These are phyloP conservation scores for Fusarium bulbicola DNA, from an alignment of 2,329 filamentous ascomycete species.

Conservation along the genomic window DNA sequence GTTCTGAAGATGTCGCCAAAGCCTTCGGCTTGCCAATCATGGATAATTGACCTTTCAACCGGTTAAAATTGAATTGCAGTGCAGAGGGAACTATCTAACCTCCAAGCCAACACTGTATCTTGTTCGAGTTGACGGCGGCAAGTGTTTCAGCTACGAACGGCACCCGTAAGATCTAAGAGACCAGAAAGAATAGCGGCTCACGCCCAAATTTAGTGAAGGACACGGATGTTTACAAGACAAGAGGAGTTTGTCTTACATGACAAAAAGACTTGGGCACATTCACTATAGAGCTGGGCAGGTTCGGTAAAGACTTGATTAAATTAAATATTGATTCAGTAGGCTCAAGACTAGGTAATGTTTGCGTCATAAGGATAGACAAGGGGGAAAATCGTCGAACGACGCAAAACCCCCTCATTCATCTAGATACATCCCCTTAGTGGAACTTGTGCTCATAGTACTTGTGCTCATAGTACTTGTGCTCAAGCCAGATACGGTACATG, in stretches of 20 bases:
- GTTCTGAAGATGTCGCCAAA: neutral
- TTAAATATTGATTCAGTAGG: accelerated
- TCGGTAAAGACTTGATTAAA: accelerated
- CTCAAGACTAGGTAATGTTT: neutral
- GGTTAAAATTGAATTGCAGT: neutral
- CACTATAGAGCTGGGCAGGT: accelerated
- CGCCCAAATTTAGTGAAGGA: accelerated
- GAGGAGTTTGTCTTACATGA: too few species aligned
- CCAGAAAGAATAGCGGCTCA: accelerated
- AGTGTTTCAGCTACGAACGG: neutral
- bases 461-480: neutral
- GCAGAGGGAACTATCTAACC: accelerated
- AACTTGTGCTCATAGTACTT: neutral
- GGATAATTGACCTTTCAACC: neutral
- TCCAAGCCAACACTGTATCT: accelerated
- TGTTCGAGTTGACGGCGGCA: neutral
- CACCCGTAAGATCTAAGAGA: neutral
- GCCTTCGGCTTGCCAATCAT: neutral
- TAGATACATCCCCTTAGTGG: neutral
- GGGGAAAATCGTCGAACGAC: neutral
- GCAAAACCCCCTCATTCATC: neutral
- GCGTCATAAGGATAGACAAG: neutral
- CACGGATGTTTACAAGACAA: neutral
- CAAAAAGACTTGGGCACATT: neutral
- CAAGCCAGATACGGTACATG: neutral